These are phyloP conservation scores for Kurtzmaniella quercitrusa DNA, from an alignment of 1,139 yeast genomes.

Conservation along the genomic window DNA sequence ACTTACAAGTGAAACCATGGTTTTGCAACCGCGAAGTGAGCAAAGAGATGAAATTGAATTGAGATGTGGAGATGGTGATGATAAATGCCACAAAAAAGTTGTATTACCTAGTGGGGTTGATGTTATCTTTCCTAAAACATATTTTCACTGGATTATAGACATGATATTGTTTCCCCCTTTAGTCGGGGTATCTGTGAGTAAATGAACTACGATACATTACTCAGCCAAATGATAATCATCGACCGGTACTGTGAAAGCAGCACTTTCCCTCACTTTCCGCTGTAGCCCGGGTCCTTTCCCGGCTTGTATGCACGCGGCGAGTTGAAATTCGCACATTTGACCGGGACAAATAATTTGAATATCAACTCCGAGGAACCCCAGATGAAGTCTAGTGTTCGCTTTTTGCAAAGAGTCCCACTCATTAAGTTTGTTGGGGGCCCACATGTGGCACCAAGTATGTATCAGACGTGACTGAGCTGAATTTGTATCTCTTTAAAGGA, in stretches of 20 bases:
- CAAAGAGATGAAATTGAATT: background rate
- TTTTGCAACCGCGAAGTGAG: background rate
- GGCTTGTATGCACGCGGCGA: background rate
- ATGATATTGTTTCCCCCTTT: too few species aligned
- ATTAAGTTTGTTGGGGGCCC: conserved; percentile 64
- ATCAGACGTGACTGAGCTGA: too few species aligned
- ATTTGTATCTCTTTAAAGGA: conserved; percentile 7
- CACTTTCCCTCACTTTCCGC: too few species aligned
- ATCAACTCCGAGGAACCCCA: conserved; percentile 3
- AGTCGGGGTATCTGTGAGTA: too few species aligned
- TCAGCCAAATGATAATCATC: too few species aligned
- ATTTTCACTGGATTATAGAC: too few species aligned
- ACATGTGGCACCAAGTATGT: conserved; percentile 49
- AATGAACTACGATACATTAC: too few species aligned
- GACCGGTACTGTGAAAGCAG: too few species aligned
- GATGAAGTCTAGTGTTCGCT: conserved; percentile 29
- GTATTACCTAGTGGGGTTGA: too few species aligned
- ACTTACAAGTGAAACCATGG: conserved; percentile 1
- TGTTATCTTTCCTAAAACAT: too few species aligned
- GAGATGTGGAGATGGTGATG: background rate
- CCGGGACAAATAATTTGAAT: background rate
- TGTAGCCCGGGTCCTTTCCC: background rate
- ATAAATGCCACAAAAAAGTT: background rate
- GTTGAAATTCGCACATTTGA: background rate
- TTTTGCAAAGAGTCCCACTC: conserved; percentile 47